These are phyloP conservation scores for Rhododendron henanense DNA, from an alignment of 148 eudicot genomes.

Conservation along the genomic window DNA sequence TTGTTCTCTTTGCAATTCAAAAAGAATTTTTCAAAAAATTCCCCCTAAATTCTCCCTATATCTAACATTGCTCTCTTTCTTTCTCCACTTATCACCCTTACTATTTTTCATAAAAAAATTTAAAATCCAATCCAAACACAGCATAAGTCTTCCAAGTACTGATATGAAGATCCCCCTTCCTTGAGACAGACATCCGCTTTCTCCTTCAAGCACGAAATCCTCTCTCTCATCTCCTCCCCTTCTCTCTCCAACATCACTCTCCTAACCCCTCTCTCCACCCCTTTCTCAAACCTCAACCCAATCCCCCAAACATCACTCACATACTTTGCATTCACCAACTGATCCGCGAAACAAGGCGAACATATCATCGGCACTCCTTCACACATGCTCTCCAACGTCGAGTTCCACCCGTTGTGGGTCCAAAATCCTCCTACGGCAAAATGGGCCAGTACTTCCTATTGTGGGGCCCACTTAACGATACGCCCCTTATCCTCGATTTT, in stretches of 20 bases:
- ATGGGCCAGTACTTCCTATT: conserved; percentile 48
- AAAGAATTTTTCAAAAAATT: too few species aligned
- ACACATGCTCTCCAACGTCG: conserved; percentile 49
- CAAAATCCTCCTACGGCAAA: conserved; percentile 43
- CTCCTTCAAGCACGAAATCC: conserved; percentile 23
- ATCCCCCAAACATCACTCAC: conserved; percentile 36
- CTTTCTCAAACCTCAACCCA: conserved; percentile 32
- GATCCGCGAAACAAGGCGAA: conserved; percentile 39
- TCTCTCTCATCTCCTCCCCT: conserved; percentile 29
- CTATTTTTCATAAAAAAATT: too few species aligned
- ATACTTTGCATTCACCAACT: conserved; percentile 34
- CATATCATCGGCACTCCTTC: conserved; percentile 61
- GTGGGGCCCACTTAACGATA: conserved; percentile 53
- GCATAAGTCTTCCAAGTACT: conserved; percentile 17
- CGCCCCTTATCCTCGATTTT: conserved; percentile 19
- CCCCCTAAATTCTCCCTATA: too few species aligned
- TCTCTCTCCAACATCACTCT: conserved; percentile 35
- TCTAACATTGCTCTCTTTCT: too few species aligned
- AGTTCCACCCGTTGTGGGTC: conserved; percentile 64
- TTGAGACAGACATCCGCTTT: conserved; percentile 20
- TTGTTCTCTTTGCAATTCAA: too few species aligned
- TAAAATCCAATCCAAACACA: too few species aligned
- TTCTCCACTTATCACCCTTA: too few species aligned
- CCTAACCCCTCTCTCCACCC: conserved; percentile 19
- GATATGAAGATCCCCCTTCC: conserved; percentile 32